Evolutionary conservation across 2,329 filamentous ascomycete species (phyloP).

Genomic region (Monilinia aucupariae): DNA sequence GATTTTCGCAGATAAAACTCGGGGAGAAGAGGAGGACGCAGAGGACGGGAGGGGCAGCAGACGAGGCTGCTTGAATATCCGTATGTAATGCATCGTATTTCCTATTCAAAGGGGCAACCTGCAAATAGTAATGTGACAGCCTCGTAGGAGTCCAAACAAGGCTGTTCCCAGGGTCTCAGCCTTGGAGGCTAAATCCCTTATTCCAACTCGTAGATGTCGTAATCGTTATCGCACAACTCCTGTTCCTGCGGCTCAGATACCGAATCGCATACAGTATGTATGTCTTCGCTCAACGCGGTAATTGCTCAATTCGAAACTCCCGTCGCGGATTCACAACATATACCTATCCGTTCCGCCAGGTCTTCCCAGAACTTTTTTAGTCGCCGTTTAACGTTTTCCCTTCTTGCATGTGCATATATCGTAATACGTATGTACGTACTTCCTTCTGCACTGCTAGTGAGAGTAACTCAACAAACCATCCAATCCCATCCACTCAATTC

Average conservation of each 20-base stretch:
- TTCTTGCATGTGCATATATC: slow-evolving; percentile 2
- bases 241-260: background rate
- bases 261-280: background rate
- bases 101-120: background rate
- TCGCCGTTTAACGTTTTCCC: slow-evolving; percentile 13
- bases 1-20: slow-evolving; percentile 43
- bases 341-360: background rate
- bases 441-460: background rate
- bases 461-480: background rate
- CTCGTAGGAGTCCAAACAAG: background rate
- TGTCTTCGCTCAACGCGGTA: slow-evolving; percentile 7
- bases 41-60: slow-evolving; percentile 35
- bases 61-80: slow-evolving; percentile 60
- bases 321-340: background rate
- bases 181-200: slow-evolving; percentile 3
- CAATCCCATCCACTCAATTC: background rate
- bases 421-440: background rate
- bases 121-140: background rate
- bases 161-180: slow-evolving; percentile 1
- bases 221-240: slow-evolving; percentile 2
- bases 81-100: slow-evolving; percentile 51
- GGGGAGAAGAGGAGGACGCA: background rate
- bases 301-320: background rate
- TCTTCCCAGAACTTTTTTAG: background rate
- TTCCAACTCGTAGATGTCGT: background rate